These are phyloP conservation scores for Penicillium sp. DNA, from an alignment of 2,329 filamentous ascomycete species.

Conservation along the genomic window DNA sequence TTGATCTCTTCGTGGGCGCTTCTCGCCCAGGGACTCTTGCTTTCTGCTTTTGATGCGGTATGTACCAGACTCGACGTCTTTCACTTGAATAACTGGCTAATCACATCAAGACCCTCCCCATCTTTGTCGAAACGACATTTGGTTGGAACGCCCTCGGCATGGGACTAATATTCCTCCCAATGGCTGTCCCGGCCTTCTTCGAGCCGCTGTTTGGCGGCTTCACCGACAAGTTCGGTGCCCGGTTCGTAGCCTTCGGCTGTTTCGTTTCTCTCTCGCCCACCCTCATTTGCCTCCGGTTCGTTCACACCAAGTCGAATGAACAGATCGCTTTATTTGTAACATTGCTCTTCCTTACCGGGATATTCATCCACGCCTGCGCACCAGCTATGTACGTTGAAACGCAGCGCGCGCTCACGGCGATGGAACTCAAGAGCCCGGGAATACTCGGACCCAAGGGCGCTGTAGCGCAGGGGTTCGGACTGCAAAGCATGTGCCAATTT, in stretches of 20 bases:
- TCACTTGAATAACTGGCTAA: background rate
- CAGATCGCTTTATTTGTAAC: conserved; percentile 67
- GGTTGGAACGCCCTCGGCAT: conserved; percentile 57
- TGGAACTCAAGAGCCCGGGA: conserved; percentile 65
- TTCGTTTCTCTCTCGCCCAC: conserved; percentile 61
- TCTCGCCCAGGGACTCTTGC: conserved; percentile 50
- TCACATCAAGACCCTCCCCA: conserved; percentile 43
- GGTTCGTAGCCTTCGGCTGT: conserved; percentile 56
- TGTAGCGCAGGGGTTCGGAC: conserved; percentile 65
- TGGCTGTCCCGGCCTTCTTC: conserved; percentile 62
- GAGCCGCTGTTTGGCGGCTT: conserved; percentile 58
- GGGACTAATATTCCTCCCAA: conserved; percentile 57
- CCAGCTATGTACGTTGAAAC: conserved; percentile 73
- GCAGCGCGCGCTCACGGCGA: conserved; percentile 50
- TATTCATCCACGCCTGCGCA: conserved; percentile 58
- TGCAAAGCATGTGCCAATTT: conserved; percentile 64
- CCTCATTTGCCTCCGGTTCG: conserved; percentile 65
- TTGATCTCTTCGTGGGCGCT: conserved; percentile 58
- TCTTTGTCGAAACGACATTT: conserved; percentile 57
- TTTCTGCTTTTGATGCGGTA: conserved; percentile 54
- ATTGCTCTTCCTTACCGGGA: conserved; percentile 61
- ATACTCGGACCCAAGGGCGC: conserved; percentile 58
- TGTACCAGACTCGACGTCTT: conserved; percentile 13
- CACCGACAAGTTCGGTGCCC: conserved; percentile 60
- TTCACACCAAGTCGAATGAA: conserved; percentile 54